Evolutionary conservation across 1,139 yeast species (phyloP), one percentile per base, ranked within the genome.

Genomic region (Zygotorulaspora mrakii): DNA sequence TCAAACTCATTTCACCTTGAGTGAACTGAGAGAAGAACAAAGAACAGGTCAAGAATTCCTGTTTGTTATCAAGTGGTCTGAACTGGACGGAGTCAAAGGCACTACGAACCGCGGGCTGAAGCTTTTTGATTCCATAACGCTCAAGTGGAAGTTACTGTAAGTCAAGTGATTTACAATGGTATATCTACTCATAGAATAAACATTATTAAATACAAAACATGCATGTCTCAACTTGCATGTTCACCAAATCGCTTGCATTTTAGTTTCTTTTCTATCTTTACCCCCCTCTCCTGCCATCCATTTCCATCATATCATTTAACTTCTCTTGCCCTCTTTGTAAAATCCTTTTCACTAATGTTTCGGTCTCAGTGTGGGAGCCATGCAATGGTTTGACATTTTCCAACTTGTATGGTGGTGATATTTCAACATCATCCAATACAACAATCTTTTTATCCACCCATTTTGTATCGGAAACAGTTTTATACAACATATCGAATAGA

Each of bases 71-170:
- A 36, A 44, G 5, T 82, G 89, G 94, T 67, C 68, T 2, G 72
- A 77, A 2, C 62, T 82, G 46, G 95, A 87, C 55, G 95, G 95
- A 1, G 71, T 70, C 50, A 72, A 71, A 46, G 95, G 95, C 1
- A 69, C 79, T 0, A 53, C 58, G 11, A 67, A 68, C 35, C 71
- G 71, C 37, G 94, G 94, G 0, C 43, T 65, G 4, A 67, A 67
- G 42, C 50, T 74, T 9, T 82, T 84, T 55, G 79, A 77, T 23
- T 47, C 63, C 28, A 45, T 79, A 13, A 71, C 68, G 26, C 34
- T 49, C 8, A 42, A 43, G 17, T 54, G 57, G 57, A 36, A 41
- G 4, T 18, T 48, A 24, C 8, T 37, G 6, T 39, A 18, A 37
- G n/a, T n/a, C 25, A 23, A 27, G 27, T n/a, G 11, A 22, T 29